phyloP scores from a whole-genome alignment of 179 eudicot genomes.

The Drosera spatulata region DNA sequence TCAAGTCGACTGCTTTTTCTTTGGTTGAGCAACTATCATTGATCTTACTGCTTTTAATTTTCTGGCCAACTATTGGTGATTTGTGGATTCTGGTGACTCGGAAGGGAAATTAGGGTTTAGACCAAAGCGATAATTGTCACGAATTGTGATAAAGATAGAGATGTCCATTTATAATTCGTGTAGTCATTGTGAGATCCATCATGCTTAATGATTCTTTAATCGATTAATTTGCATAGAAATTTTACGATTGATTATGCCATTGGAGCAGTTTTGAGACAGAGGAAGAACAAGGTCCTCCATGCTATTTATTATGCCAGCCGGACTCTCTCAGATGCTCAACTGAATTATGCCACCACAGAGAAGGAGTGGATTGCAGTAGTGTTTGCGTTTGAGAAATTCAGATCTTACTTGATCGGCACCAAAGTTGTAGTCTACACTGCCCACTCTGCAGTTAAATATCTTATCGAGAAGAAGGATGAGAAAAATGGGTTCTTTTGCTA shows the following conservation, averaged over 20 bases:
- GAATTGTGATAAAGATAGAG: too few relatives aligned
- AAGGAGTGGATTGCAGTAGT: constrained; percentile 1
- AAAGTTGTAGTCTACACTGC: not conserved
- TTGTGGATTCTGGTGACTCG: too few relatives aligned
- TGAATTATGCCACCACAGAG: not conserved
- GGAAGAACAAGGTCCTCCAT: not conserved
- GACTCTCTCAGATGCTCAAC: not conserved
- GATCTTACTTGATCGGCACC: not conserved
- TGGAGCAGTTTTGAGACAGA: constrained; percentile 1
- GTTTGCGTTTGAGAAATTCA: constrained; percentile 1
- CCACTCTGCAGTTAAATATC: not conserved
- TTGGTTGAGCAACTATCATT: too few relatives aligned
- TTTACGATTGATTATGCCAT: not conserved
- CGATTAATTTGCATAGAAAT: too few relatives aligned
- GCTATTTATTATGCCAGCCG: not conserved
- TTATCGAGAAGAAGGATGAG: not conserved
- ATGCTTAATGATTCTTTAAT: too few relatives aligned
- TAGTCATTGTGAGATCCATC: too few relatives aligned
- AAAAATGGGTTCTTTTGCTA: constrained; percentile 1
- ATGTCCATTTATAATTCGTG: too few relatives aligned
- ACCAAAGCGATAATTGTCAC: too few relatives aligned
- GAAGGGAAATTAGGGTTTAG: too few relatives aligned
- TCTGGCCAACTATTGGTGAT: too few relatives aligned
- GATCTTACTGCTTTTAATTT: too few relatives aligned
- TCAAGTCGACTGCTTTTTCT: too few relatives aligned